Evolutionary conservation across 495 filamentous ascomycete species (phyloP).

Genomic region (Trichoderma reesei): DNA sequence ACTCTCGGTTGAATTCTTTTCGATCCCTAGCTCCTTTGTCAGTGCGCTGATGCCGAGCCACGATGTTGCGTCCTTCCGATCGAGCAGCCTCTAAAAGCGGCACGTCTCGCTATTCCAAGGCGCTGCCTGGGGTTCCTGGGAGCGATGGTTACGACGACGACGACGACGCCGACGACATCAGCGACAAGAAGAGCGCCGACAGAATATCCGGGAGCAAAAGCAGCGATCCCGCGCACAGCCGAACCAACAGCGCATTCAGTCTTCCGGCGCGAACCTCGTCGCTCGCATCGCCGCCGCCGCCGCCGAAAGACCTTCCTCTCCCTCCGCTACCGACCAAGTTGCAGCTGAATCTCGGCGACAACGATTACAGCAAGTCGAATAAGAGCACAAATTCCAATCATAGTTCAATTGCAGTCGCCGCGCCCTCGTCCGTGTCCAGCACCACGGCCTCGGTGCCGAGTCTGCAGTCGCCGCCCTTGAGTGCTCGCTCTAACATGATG

Average conservation of each 20-base stretch:
- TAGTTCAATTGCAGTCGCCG: neutral
- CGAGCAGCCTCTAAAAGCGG: slow-evolving; percentile 19
- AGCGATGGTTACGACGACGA: neutral
- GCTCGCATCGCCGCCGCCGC: neutral
- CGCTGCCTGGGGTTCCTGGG: slow-evolving; percentile 18
- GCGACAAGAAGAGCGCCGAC: neutral
- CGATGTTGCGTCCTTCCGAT: neutral
- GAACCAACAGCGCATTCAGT: slow-evolving; percentile 1
- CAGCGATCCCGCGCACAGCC: neutral
- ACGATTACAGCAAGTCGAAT: neutral
- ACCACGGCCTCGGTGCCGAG: neutral
- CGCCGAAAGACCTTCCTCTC: neutral
- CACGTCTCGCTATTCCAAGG: slow-evolving; percentile 29
- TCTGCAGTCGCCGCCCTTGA: neutral
- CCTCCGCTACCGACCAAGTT: neutral
- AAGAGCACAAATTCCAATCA: neutral
- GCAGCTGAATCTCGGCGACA: neutral
- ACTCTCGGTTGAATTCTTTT: neutral
- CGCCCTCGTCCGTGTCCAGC: neutral
- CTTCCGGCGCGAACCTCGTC: neutral
- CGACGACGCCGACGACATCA: neutral
- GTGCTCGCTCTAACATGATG: slow-evolving; percentile 11
- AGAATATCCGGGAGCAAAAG: neutral
- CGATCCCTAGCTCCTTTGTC: neutral
- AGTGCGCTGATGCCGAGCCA: neutral